Conservation (phyloP, 148 eudicot species). For the Camellia lanceoleosa region DNA sequence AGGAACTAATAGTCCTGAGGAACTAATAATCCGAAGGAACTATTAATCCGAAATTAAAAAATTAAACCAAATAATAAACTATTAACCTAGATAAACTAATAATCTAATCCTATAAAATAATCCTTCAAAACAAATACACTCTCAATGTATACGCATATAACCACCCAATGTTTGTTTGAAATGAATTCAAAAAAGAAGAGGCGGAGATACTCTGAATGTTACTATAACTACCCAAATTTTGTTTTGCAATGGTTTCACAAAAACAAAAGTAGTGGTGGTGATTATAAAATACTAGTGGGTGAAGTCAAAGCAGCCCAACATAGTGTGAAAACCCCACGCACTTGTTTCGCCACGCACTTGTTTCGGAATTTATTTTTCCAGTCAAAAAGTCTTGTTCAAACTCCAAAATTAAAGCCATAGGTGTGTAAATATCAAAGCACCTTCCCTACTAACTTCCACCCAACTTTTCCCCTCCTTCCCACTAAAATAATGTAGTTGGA, state of each 20-base stretch:
- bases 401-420: neutral
- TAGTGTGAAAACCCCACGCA: neutral
- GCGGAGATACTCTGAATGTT: too few relatives aligned
- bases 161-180: neutral
- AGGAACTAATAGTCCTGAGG: too few relatives aligned
- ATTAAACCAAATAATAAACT: too few relatives aligned
- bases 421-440: neutral
- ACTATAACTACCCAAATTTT: neutral
- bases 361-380: neutral
- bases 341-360: neutral
- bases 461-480: neutral
- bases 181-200: neutral
- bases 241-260: neutral
- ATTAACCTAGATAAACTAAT: too few relatives aligned
- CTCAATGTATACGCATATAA: neutral
- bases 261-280: neutral
- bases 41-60: too few relatives aligned
- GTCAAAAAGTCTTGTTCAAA: constrained; percentile 24
- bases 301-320: constrained; percentile 17
- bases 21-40: too few relatives aligned
- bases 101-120: too few relatives aligned
- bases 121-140: too few relatives aligned
- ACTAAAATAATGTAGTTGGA: neutral
- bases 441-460: constrained; percentile 1
- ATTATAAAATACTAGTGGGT: neutral